Conservation (phyloP, 352 stramenopile species). For the Globisporangium echinulatum region DNA sequence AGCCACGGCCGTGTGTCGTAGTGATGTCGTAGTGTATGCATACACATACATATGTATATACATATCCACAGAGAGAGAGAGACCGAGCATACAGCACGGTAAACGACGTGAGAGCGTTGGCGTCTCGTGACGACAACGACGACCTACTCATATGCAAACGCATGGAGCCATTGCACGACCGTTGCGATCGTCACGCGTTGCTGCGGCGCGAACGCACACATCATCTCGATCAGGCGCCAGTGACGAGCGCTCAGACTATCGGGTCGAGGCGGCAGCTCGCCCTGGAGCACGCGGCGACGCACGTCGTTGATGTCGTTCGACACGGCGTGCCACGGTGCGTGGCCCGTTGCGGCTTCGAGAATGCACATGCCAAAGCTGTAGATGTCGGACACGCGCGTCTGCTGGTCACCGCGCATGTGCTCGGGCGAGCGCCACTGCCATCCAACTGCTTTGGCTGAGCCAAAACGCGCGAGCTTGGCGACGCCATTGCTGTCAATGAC, state of each 20-base stretch:
- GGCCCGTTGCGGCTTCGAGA: conserved; percentile 7
- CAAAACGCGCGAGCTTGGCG: background rate
- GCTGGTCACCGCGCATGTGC: background rate
- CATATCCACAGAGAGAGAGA: too few relatives aligned
- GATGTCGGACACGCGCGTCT: conserved; percentile 7
- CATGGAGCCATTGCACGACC: background rate
- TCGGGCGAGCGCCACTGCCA: conserved; percentile 3
- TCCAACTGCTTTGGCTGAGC: too few relatives aligned
- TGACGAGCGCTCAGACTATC: background rate
- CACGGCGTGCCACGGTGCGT: background rate
- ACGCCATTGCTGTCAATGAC: background rate
- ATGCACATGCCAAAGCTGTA: conserved; percentile 14
- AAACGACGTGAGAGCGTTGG: too few relatives aligned
- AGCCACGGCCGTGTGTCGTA: too few relatives aligned
- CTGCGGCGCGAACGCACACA: background rate
- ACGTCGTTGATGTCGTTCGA: background rate
- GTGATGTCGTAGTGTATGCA: too few relatives aligned
- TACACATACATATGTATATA: too few relatives aligned
- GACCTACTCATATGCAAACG: background rate
- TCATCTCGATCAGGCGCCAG: conserved; percentile 5
- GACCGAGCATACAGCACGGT: too few relatives aligned
- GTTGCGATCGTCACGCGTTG: background rate
- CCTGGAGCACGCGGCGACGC: background rate
- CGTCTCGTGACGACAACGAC: too few relatives aligned
- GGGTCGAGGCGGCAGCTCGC: background rate